These are phyloP conservation scores for Purpureocillium takamizusanense DNA, from an alignment of 2,329 filamentous ascomycete species.

Conservation along the genomic window DNA sequence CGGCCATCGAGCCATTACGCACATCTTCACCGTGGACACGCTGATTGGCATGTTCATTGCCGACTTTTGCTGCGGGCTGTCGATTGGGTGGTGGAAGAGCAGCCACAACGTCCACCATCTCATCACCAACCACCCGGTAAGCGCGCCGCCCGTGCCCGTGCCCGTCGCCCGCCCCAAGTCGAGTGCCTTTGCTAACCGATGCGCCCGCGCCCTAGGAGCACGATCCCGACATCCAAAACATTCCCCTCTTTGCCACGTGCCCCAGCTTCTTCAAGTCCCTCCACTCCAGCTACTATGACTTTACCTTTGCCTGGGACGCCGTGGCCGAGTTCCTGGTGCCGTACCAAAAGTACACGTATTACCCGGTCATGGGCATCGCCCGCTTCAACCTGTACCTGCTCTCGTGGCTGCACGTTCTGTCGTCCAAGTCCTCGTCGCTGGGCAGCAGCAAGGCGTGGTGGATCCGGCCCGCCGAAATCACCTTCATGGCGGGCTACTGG, in stretches of 20 bases:
- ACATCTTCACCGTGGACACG: conserved; percentile 48
- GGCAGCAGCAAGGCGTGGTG: conserved; percentile 52
- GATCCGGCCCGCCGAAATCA: conserved; percentile 58
- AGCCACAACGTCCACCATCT: conserved; percentile 62
- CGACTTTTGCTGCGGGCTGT: conserved; percentile 57
- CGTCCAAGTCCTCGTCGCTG: conserved; percentile 43
- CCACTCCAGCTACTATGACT: conserved; percentile 58
- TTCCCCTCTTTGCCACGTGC: conserved; percentile 60
- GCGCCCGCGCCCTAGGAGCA: conserved; percentile 35
- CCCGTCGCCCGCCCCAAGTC: no score
- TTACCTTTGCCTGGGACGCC: conserved; percentile 53
- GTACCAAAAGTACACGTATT: conserved; percentile 60
- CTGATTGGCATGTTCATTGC: conserved; percentile 54
- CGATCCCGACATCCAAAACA: conserved; percentile 54
- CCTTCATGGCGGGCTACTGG: conserved; percentile 57
- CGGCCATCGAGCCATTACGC: conserved; percentile 53
- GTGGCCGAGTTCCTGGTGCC: conserved; percentile 49
- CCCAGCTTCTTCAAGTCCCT: conserved; percentile 56
- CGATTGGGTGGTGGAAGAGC: conserved; percentile 62
- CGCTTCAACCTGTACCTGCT: conserved; percentile 66
- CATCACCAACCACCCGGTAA: conserved; percentile 52
- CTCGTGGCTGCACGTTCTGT: conserved; percentile 56
- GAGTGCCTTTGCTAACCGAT: no score
- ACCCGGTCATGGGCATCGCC: conserved; percentile 56
- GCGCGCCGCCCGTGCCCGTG: no score